Conservation (phyloP, 805 yeast genomes). For the Ascoidea rubescens region DNA sequence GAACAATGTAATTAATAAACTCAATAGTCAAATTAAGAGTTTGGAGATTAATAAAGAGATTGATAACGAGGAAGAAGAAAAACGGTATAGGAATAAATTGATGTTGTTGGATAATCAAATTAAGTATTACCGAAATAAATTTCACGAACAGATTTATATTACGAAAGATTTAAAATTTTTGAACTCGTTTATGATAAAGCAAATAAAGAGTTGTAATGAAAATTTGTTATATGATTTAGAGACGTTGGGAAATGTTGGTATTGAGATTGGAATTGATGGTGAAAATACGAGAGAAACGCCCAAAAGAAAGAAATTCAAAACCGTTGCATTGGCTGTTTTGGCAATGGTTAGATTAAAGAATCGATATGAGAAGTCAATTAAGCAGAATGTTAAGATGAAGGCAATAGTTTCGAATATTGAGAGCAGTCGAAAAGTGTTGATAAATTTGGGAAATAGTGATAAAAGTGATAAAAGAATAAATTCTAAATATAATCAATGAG, state of each 20-base stretch:
- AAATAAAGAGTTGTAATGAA: slow-evolving; percentile 16
- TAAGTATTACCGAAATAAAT: slow-evolving; percentile 7
- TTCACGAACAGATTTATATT: slow-evolving; percentile 7
- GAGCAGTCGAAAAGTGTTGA: too few species aligned
- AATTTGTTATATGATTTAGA: slow-evolving; percentile 15
- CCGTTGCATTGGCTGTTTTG: slow-evolving; percentile 15
- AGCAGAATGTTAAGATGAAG: not conserved
- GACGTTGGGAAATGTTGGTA: slow-evolving; percentile 16
- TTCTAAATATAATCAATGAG: too few species aligned
- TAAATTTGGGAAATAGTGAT: too few species aligned
- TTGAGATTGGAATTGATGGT: slow-evolving; percentile 11
- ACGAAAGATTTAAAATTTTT: slow-evolving; percentile 18
- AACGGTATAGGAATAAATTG: not conserved
- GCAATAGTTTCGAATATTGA: too few species aligned
- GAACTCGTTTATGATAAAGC: slow-evolving; percentile 16
- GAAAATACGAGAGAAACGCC: slow-evolving; percentile 8
- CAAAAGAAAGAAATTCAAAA: slow-evolving; percentile 9
- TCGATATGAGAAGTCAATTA: slow-evolving; percentile 8
- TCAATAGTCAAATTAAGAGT: slow-evolving; percentile 13
- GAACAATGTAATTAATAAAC: slow-evolving; percentile 15
- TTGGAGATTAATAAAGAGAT: slow-evolving; percentile 5
- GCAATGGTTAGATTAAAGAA: slow-evolving; percentile 17
- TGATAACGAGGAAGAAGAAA: not conserved
- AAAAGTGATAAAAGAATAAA: too few species aligned
- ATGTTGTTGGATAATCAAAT: slow-evolving; percentile 1